Evolutionary conservation across 768 basidiomycete species (phyloP).

Genomic region (Psilocybe azurescens): DNA sequence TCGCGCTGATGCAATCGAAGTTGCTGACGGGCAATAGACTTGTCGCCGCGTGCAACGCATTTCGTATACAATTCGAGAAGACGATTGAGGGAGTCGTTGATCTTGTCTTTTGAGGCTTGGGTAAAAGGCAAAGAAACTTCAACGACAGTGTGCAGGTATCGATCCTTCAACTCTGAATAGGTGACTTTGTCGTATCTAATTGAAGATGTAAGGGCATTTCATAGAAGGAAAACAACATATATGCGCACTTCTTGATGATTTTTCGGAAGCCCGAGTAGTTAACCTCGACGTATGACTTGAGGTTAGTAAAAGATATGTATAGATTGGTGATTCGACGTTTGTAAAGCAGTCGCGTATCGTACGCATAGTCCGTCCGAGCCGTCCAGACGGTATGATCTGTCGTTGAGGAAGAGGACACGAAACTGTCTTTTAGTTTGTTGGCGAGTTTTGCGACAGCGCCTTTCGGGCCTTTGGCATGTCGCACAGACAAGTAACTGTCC

Average conservation of each 20-base stretch:
- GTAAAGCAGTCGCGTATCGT: slow-evolving; percentile 82
- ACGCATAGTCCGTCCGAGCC: slow-evolving; percentile 78
- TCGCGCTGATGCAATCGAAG: slow-evolving; percentile 88
- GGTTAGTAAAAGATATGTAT: slow-evolving; percentile 75
- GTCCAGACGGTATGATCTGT: slow-evolving; percentile 71
- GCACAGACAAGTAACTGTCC: slow-evolving; percentile 31
- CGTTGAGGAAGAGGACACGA: slow-evolving; percentile 37
- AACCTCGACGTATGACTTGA: slow-evolving; percentile 88
- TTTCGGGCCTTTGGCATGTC: slow-evolving; percentile 11
- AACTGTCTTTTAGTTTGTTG: slow-evolving; percentile 57
- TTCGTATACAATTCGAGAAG: slow-evolving; percentile 82
- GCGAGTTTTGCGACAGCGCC: slow-evolving; percentile 45
- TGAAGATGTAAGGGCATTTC: background rate
- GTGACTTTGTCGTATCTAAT: slow-evolving; percentile 93
- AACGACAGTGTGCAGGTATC: slow-evolving; percentile 75
- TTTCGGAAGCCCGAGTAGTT: slow-evolving; percentile 95
- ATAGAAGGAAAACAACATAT: background rate
- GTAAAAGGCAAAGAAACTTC: slow-evolving; percentile 74
- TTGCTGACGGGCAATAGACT: slow-evolving; percentile 72
- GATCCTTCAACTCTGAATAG: slow-evolving; percentile 77
- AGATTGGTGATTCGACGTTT: slow-evolving; percentile 88
- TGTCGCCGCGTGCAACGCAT: slow-evolving; percentile 81
- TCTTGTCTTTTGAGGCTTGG: slow-evolving; percentile 59
- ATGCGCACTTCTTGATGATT: slow-evolving; percentile 87
- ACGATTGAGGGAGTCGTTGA: slow-evolving; percentile 60